These are phyloP conservation scores for Fusarium sp. DNA, from an alignment of 2,329 filamentous ascomycete genomes.

Conservation along the genomic window DNA sequence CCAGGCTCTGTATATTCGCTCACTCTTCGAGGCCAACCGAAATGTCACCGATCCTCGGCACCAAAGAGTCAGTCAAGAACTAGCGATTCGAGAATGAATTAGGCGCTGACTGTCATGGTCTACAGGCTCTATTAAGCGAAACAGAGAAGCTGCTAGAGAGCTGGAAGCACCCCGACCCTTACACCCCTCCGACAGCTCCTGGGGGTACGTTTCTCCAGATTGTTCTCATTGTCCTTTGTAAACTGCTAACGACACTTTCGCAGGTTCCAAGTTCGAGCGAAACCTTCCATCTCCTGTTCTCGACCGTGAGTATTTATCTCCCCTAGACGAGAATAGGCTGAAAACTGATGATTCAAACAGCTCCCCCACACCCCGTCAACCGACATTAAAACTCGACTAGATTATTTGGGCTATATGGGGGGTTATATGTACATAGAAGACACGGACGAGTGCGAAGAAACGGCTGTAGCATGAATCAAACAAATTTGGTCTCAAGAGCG, in stretches of 20 bases:
- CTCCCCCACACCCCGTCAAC: slow-evolving; percentile 48
- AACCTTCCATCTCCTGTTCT: slow-evolving; percentile 86
- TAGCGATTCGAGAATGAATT: not conserved
- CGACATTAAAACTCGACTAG: slow-evolving; percentile 38
- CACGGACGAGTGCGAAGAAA: slow-evolving; percentile 21
- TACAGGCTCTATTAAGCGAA: slow-evolving; percentile 83
- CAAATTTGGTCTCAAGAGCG: slow-evolving; percentile 22
- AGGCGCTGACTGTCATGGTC: slow-evolving; percentile 13
- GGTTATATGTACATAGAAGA: slow-evolving; percentile 41
- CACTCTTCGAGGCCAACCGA: slow-evolving; percentile 93
- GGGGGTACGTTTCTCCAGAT: slow-evolving; percentile 73
- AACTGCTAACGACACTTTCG: slow-evolving; percentile 28
- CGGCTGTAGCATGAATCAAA: slow-evolving; percentile 30
- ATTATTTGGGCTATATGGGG: slow-evolving; percentile 21
- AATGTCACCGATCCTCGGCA: slow-evolving; percentile 85
- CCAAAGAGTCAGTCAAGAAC: slow-evolving; percentile 74
- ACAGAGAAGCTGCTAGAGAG: slow-evolving; percentile 88
- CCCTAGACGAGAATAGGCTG: not conserved
- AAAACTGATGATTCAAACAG: slow-evolving; percentile 40
- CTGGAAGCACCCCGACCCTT: slow-evolving; percentile 99
- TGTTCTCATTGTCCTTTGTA: not conserved
- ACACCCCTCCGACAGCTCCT: slow-evolving; percentile 87
- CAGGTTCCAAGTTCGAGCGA: slow-evolving; percentile 95
- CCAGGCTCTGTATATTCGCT: slow-evolving; percentile 95
- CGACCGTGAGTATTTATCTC: slow-evolving; percentile 73